Evolutionary conservation across 805 yeast species (phyloP).

Genomic region (Kodamaea lidongshanica): DNA sequence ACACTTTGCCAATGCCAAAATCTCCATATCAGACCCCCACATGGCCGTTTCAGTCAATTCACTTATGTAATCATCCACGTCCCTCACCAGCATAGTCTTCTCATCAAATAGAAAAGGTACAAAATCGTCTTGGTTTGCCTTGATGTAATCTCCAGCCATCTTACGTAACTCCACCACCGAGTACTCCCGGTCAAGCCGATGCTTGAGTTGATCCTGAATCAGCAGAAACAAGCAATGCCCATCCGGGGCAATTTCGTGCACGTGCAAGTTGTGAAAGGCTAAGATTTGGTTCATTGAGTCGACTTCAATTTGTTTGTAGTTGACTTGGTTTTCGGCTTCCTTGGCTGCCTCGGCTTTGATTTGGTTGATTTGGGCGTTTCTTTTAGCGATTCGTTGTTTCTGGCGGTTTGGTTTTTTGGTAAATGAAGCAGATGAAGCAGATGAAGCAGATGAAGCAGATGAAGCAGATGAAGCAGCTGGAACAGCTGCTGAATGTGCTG

Average conservation of each 20-base stretch:
- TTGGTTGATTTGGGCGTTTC: slow-evolving; percentile 62
- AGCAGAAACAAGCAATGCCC: slow-evolving; percentile 93
- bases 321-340: slow-evolving; percentile 65
- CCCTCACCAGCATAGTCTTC: slow-evolving; percentile 53
- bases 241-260: slow-evolving; percentile 76
- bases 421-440: no score
- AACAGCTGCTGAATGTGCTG: no score
- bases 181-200: slow-evolving; percentile 38
- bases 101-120: slow-evolving; percentile 83
- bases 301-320: slow-evolving; percentile 65
- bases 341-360: slow-evolving; percentile 59
- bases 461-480: no score
- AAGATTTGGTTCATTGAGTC: slow-evolving; percentile 57
- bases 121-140: slow-evolving; percentile 60
- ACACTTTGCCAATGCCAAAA: slow-evolving; percentile 70
- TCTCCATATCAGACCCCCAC: slow-evolving; percentile 97
- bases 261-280: slow-evolving; percentile 39
- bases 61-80: slow-evolving; percentile 60
- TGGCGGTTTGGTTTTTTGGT: slow-evolving; percentile 70
- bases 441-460: no score
- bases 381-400: slow-evolving; percentile 71
- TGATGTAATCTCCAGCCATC: slow-evolving; percentile 61
- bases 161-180: slow-evolving; percentile 53
- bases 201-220: slow-evolving; percentile 64
- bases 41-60: slow-evolving; percentile 71